A percentile compares a stretch with the other conserved stretches of the same genome.
phyloP scores from a whole-genome alignment of 306 rosid genomes.

The Begonia masoniana region DNA sequence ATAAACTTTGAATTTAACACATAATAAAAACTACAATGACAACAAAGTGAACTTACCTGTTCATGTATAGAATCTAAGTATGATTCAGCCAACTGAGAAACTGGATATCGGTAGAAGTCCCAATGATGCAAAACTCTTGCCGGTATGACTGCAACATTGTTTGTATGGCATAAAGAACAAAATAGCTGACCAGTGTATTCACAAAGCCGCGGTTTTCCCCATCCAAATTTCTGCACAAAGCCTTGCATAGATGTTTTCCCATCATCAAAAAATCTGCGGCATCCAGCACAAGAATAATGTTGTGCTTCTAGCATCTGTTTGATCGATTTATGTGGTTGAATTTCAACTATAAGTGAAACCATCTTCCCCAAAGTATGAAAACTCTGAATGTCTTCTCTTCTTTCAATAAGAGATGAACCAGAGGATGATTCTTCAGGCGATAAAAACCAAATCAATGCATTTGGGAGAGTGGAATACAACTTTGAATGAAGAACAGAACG shows the following conservation, averaged over 20 bases:
- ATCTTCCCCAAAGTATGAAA: slow-evolving; percentile 66
- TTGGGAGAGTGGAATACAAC: slow-evolving; percentile 48
- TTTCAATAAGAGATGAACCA: slow-evolving; percentile 20
- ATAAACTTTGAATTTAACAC: too few species aligned
- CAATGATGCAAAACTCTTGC: slow-evolving; percentile 92
- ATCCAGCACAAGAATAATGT: slow-evolving; percentile 83
- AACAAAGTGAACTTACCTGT: slow-evolving; percentile 40
- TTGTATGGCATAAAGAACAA: slow-evolving; percentile 87
- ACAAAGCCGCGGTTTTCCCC: slow-evolving; percentile 95
- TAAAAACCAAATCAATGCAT: slow-evolving; percentile 66
- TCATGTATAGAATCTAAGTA: slow-evolving; percentile 91
- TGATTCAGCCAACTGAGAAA: slow-evolving; percentile 90
- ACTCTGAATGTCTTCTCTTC: slow-evolving; percentile 21
- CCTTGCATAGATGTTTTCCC: slow-evolving; percentile 60
- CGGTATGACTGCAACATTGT: slow-evolving; percentile 84
- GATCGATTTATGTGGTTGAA: slow-evolving; percentile 56
- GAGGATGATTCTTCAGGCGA: slow-evolving; percentile 65
- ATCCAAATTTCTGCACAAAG: slow-evolving; percentile 82
- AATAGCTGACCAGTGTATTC: slow-evolving; percentile 87
- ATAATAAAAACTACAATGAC: slow-evolving; percentile 1
- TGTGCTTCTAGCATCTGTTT: slow-evolving; percentile 87
- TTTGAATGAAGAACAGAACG: slow-evolving; percentile 51
- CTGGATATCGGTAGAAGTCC: slow-evolving; percentile 71
- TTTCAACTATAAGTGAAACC: slow-evolving; percentile 82
- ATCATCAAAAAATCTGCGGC: slow-evolving; percentile 81